Conservation (phyloP, 1,284 basidiomycete species). For the Afroboletus lepidellus region DNA sequence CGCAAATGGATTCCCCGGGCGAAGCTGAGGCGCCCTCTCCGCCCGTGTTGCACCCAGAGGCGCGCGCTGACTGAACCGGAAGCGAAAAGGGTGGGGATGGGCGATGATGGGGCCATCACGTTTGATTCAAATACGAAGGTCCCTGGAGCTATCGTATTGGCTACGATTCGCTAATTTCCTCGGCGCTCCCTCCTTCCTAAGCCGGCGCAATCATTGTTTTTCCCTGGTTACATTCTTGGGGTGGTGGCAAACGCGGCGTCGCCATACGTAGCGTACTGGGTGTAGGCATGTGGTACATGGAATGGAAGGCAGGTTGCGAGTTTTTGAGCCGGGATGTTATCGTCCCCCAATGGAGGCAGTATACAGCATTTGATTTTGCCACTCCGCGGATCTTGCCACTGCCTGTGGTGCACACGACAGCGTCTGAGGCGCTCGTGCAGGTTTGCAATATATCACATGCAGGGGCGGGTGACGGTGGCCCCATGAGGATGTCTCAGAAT, state of each 20-base stretch:
- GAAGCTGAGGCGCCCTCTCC: neutral
- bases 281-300: constrained; percentile 9
- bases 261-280: neutral
- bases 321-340: neutral
- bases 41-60: neutral
- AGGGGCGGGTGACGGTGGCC: constrained; percentile 10
- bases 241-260: constrained; percentile 8
- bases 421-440: constrained; percentile 5
- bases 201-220: constrained; percentile 4
- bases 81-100: constrained; percentile 1
- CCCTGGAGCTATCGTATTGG: constrained; percentile 11
- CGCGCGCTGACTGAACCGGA: neutral
- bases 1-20: neutral
- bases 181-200: constrained; percentile 22
- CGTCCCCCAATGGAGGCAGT: constrained; percentile 13
- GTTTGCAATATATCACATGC: constrained; percentile 5
- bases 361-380: constrained; percentile 13
- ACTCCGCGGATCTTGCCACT: constrained; percentile 24
- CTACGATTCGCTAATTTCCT: constrained; percentile 10
- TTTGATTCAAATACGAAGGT: constrained; percentile 13
- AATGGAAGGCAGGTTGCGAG: constrained; percentile 18
- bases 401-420: constrained; percentile 6
- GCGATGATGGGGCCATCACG: constrained; percentile 8
- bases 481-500: neutral
- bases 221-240: constrained; percentile 14